phyloP scores from a whole-genome alignment of 2,329 filamentous ascomycete species.

The Epicoccum sorghinum region DNA sequence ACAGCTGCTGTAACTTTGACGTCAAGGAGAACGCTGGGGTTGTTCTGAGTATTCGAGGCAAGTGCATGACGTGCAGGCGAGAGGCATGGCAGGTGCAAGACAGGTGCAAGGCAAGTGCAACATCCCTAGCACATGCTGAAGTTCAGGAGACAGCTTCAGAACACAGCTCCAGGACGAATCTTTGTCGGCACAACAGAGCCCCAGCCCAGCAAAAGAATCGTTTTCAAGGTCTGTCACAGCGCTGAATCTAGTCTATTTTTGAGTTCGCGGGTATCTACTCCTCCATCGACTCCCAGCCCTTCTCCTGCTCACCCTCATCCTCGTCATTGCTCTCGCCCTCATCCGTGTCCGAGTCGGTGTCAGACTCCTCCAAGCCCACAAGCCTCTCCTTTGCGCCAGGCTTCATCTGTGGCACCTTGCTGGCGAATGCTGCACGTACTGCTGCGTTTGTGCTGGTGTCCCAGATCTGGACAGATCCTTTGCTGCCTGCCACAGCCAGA shows the following conservation, averaged over 20 bases:
- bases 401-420: conserved; percentile 65
- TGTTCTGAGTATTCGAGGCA: neutral
- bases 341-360: conserved; percentile 67
- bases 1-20: conserved; percentile 1
- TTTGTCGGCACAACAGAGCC: neutral
- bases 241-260: neutral
- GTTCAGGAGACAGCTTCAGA: too few species aligned
- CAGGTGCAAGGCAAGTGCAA: neutral
- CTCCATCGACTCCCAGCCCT: conserved; percentile 51
- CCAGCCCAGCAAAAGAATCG: neutral
- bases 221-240: neutral
- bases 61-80: neutral
- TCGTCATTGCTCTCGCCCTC: conserved; percentile 54
- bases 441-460: conserved; percentile 92
- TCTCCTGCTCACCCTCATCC: conserved; percentile 38
- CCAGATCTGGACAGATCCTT: conserved; percentile 92
- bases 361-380: conserved; percentile 71
- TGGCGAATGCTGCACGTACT: conserved; percentile 83
- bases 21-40: neutral
- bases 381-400: conserved; percentile 74
- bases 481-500: conserved; percentile 91
- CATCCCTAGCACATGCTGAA: too few species aligned
- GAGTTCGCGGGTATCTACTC: conserved; percentile 42
- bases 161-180: too few species aligned
- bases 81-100: neutral